Conservation (phyloP, 306 rosid genomes). For the Trifolium pratense region DNA sequence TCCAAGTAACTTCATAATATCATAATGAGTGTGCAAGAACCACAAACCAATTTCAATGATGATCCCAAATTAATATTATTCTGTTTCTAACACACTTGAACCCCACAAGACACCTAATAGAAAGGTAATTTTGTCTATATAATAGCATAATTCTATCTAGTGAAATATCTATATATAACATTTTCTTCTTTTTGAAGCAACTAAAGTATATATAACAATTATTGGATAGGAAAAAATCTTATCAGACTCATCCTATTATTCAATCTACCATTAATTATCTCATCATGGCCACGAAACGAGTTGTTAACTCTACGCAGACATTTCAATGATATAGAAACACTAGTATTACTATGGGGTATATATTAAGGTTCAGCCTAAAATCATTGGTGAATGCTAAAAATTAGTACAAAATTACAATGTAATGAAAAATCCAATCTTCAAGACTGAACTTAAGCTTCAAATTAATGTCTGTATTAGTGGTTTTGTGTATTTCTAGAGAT, state of each 20-base stretch:
- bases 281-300: background rate
- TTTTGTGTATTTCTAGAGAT: slow-evolving; percentile 5
- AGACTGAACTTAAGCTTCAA: background rate
- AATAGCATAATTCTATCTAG: too few relatives aligned
- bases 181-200: too few relatives aligned
- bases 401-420: background rate
- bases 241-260: background rate
- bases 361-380: background rate
- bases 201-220: too few relatives aligned
- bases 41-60: too few relatives aligned
- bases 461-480: background rate
- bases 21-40: too few relatives aligned
- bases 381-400: background rate
- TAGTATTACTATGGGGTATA: background rate
- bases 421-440: background rate
- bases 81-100: background rate
- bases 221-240: background rate
- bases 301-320: background rate
- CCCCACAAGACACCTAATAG: background rate
- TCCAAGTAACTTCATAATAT: too few relatives aligned
- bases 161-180: too few relatives aligned
- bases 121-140: background rate
- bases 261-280: background rate
- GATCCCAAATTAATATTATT: background rate
- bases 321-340: background rate